phyloP scores from a whole-genome alignment of 108 stramenopile species.

The Cyclotella sp. region DNA sequence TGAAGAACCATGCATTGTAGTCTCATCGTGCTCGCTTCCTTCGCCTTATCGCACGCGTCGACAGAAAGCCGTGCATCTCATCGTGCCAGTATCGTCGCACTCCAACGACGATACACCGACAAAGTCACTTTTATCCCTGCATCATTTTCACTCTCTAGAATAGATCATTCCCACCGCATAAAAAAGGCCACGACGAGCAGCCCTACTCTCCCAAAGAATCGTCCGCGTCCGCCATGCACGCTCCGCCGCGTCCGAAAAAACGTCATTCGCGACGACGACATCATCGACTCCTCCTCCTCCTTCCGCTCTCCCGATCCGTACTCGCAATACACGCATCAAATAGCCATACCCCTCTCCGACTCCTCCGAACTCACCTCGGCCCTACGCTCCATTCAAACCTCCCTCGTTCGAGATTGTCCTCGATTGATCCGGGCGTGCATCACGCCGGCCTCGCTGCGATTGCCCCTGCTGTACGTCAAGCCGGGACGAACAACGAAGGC shows the following conservation, averaged over 20 bases:
- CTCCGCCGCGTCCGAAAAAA: neutral
- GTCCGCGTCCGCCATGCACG: too few relatives aligned
- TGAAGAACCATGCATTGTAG: too few relatives aligned
- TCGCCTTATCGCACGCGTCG: too few relatives aligned
- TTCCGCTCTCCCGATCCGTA: neutral
- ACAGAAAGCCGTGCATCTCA: too few relatives aligned
- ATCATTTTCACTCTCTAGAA: too few relatives aligned
- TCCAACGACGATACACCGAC: too few relatives aligned
- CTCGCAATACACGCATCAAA: slow-evolving; percentile 62
- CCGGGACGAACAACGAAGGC: too few relatives aligned
- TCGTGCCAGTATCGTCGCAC: too few relatives aligned
- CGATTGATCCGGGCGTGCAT: slow-evolving; percentile 77
- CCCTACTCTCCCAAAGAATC: neutral
- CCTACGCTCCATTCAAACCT: slow-evolving; percentile 78
- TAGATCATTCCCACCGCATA: too few relatives aligned
- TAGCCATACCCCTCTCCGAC: slow-evolving; percentile 81
- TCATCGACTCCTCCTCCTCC: neutral
- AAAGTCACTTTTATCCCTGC: too few relatives aligned
- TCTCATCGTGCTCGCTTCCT: too few relatives aligned
- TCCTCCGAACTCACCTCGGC: slow-evolving; percentile 74
- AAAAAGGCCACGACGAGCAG: neutral
- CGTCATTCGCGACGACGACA: neutral
- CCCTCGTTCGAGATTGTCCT: slow-evolving; percentile 83
- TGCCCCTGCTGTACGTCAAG: slow-evolving; percentile 80
- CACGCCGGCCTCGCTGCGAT: slow-evolving; percentile 59